A percentile compares a stretch with the other conserved stretches of the same genome.
These are phyloP conservation scores for Panicum virgatum DNA, from an alignment of 202 grass and related monocot species.

Conservation along the genomic window DNA sequence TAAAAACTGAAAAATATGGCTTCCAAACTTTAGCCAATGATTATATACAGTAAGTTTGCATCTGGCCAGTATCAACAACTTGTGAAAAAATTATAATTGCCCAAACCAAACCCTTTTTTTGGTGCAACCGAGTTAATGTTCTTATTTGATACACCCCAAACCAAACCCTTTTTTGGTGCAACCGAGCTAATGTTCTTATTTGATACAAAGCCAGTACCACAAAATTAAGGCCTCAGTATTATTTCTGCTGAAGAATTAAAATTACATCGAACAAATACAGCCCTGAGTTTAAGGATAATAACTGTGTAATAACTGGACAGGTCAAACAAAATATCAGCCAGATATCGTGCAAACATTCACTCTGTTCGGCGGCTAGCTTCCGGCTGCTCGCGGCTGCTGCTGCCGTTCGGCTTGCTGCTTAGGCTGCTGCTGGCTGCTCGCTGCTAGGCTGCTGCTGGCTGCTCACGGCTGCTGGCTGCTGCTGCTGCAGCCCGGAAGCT, in stretches of 20 bases:
- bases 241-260: not conserved
- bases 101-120: not conserved
- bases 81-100: not conserved
- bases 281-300: no score
- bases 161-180: no score
- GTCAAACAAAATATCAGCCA: not conserved
- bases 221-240: not conserved
- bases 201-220: not conserved
- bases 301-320: not conserved
- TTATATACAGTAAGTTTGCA: not conserved
- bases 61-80: not conserved
- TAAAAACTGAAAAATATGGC: not conserved
- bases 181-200: no score
- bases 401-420: no score
- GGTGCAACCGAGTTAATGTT: no score
- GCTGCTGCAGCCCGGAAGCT: no score
- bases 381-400: no score
- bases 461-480: no score
- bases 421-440: no score
- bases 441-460: no score
- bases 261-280: not conserved
- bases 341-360: not conserved
- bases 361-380: no score
- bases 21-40: not conserved
- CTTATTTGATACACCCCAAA: no score